phyloP scores from a whole-genome alignment of 2,329 filamentous ascomycete species.

The Exophiala sp. region DNA sequence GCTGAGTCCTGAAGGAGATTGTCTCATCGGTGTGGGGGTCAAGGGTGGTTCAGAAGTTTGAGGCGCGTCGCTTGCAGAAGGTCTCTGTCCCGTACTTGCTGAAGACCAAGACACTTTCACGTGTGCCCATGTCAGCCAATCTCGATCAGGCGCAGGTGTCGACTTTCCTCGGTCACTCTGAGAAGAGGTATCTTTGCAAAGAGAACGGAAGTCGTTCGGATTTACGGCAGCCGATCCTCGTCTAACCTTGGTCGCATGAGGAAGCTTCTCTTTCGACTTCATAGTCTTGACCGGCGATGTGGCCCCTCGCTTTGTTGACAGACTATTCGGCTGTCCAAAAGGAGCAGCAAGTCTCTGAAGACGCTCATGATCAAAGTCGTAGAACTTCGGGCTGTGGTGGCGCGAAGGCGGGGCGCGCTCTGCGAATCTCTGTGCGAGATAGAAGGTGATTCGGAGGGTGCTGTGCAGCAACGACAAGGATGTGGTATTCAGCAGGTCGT shows the following conservation, averaged over 20 bases:
- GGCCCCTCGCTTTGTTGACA: constrained; percentile 46
- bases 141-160: constrained; percentile 32
- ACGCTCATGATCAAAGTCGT: constrained; percentile 64
- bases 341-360: constrained; percentile 77
- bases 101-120: constrained; percentile 76
- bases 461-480: constrained; percentile 70
- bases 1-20: constrained; percentile 48
- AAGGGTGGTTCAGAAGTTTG: constrained; percentile 49
- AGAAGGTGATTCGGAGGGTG: constrained; percentile 72
- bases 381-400: constrained; percentile 76
- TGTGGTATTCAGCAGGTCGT: constrained; percentile 81
- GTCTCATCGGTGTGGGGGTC: constrained; percentile 73
- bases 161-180: constrained; percentile 32
- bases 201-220: constrained; percentile 74
- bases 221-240: constrained; percentile 49
- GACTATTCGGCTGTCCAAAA: constrained; percentile 63
- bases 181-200: constrained; percentile 56
- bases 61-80: constrained; percentile 25
- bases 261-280: constrained; percentile 71
- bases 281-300: constrained; percentile 48
- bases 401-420: constrained; percentile 66
- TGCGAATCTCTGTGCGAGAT: constrained; percentile 78
- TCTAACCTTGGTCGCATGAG: constrained; percentile 35
- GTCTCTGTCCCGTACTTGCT: constrained; percentile 28
- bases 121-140: constrained; percentile 73